A percentile compares a stretch with the other conserved stretches of the same genome.
Evolutionary conservation across 345 rosid species (phyloP).

Genomic region (Adansonia digitata): DNA sequence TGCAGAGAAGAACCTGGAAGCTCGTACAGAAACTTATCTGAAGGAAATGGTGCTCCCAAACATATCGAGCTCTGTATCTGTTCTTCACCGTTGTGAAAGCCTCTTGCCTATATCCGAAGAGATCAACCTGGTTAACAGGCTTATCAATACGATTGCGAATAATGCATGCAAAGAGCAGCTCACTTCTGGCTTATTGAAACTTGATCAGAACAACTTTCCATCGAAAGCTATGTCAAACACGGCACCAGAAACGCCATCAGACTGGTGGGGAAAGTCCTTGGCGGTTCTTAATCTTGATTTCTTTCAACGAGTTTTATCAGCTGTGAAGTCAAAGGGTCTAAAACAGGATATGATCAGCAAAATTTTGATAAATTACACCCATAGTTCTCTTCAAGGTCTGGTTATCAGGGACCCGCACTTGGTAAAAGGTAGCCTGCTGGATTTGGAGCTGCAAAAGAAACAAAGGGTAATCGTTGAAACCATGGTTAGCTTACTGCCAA

Average conservation of each 20-base stretch:
- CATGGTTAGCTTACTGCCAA: conserved; percentile 66
- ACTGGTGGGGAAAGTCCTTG: conserved; percentile 95
- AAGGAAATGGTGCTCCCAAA: conserved; percentile 62
- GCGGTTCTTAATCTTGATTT: conserved; percentile 64
- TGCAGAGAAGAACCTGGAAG: conserved; percentile 66
- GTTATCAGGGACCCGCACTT: conserved; percentile 52
- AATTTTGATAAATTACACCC: conserved; percentile 75
- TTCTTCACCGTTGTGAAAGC: conserved; percentile 71
- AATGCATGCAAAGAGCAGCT: conserved; percentile 96
- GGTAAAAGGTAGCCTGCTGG: conserved; percentile 52
- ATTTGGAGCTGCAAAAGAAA: conserved; percentile 66
- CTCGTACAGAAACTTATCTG: conserved; percentile 58
- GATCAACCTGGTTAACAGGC: conserved; percentile 58
- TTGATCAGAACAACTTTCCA: conserved; percentile 66
- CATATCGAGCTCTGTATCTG: conserved; percentile 63
- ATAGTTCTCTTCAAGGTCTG: conserved; percentile 73
- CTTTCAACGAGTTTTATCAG: conserved; percentile 76
- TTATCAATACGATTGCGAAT: conserved; percentile 66
- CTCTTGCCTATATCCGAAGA: conserved; percentile 77
- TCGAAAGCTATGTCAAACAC: conserved; percentile 31
- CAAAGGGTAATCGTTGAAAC: conserved; percentile 75
- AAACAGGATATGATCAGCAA: conserved; percentile 94
- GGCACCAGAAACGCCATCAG: conserved; percentile 70
- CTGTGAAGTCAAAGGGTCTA: conserved; percentile 84
- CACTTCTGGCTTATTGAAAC: conserved; percentile 83